These are phyloP conservation scores for Hymenoscyphus fraxineus DNA, from an alignment of 2,329 filamentous ascomycete genomes.

Conservation along the genomic window DNA sequence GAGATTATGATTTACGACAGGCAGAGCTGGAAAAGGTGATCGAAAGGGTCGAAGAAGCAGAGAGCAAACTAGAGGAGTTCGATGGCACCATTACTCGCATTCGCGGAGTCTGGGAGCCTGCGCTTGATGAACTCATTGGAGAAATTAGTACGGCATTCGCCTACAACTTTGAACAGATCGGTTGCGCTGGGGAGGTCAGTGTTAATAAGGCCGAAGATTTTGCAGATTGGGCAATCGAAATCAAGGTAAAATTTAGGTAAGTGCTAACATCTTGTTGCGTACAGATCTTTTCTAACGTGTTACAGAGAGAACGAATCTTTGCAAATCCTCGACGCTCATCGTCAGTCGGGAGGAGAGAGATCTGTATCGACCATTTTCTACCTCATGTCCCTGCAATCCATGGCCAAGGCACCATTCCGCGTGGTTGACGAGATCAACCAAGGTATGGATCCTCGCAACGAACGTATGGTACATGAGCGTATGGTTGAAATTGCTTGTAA, in stretches of 20 bases:
- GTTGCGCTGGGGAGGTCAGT: conserved; percentile 85
- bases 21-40: conserved; percentile 65
- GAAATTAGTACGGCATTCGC: conserved; percentile 89
- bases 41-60: conserved; percentile 53
- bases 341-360: conserved; percentile 93
- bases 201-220: conserved; percentile 92
- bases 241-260: conserved; percentile 91
- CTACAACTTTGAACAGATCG: conserved; percentile 91
- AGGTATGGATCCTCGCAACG: conserved; percentile 98
- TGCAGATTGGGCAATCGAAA: conserved; percentile 88
- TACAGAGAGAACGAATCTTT: conserved; percentile 75
- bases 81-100: conserved; percentile 60
- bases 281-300: conserved; percentile 15
- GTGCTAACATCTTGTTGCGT: conserved; percentile 29
- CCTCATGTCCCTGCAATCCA: conserved; percentile 92
- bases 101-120: conserved; percentile 75
- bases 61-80: conserved; percentile 52
- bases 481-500: conserved; percentile 97
- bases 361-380: conserved; percentile 98
- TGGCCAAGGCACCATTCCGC: conserved; percentile 92
- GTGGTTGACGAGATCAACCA: conserved; percentile 99
- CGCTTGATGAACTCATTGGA: conserved; percentile 70
- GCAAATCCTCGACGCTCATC: conserved; percentile 81
- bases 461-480: conserved; percentile 94
- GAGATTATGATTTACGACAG: conserved; percentile 71